Conservation (phyloP, 192 early-diverging fungal genomes). For the Rhizophagus clarus region DNA sequence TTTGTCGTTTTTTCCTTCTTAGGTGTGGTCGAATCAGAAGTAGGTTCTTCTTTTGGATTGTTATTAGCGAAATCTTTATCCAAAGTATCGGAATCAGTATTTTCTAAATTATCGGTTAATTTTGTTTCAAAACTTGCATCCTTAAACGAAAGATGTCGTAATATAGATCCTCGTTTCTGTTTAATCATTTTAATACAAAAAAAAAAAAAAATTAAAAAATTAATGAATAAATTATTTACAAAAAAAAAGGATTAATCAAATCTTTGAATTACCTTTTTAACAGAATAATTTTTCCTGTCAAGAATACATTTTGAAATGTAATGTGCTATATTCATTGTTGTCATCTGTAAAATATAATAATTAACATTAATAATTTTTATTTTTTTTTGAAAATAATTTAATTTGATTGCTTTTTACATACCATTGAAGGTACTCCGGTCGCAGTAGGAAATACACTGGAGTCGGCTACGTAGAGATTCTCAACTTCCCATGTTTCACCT, state of each 20-base stretch:
- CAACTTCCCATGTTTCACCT: conserved; percentile 75
- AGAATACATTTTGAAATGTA: conserved; percentile 12
- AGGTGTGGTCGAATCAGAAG: neutral
- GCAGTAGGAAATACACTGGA: conserved; percentile 72
- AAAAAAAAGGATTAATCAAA: neutral
- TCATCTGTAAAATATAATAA: conserved; percentile 4
- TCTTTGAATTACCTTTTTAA: neutral
- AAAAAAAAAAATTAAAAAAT: too few relatives aligned
- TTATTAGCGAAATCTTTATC: neutral
- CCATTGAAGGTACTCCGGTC: conserved; percentile 72
- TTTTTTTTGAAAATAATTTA: neutral
- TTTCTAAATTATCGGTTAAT: neutral
- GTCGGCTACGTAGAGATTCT: conserved; percentile 74
- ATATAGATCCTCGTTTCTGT: neutral
- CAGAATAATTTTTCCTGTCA: neutral
- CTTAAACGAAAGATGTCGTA: neutral
- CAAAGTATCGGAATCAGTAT: neutral
- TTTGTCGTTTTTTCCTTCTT: neutral
- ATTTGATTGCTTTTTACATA: conserved; percentile 5
- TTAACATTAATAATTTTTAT: neutral
- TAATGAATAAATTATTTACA: too few relatives aligned
- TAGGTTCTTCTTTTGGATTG: neutral
- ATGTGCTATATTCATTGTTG: conserved; percentile 17
- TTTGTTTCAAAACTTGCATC: neutral
- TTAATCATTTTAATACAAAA: too few relatives aligned